phyloP scores from a whole-genome alignment of 139 green algal genomes.

The Chlorella sorokiniana region DNA sequence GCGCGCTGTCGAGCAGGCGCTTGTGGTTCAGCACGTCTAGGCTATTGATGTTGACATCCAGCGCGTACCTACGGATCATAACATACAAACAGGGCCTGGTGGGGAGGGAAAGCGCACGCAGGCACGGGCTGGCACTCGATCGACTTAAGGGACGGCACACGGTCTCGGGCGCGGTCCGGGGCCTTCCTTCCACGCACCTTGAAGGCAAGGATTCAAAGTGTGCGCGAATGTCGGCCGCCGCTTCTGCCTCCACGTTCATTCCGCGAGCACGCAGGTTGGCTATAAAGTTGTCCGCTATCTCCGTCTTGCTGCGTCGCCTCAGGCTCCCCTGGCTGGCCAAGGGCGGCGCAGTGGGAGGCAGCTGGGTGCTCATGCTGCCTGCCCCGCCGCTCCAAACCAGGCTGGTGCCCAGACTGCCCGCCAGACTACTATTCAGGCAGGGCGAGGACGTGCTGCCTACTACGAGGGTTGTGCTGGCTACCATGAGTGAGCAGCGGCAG shows the following conservation, averaged over 20 bases:
- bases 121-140: no score
- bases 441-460: no score
- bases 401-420: not conserved
- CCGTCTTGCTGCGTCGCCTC: slow-evolving; percentile 53
- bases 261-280: slow-evolving; percentile 55
- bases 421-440: not conserved
- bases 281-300: slow-evolving; percentile 76
- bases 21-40: slow-evolving; percentile 94
- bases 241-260: slow-evolving; percentile 67
- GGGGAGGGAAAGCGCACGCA: not conserved
- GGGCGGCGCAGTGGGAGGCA: not conserved
- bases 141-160: no score
- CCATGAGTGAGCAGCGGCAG: no score
- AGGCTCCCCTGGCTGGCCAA: slow-evolving; percentile 14
- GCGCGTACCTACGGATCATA: slow-evolving; percentile 63
- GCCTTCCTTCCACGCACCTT: slow-evolving; percentile 28
- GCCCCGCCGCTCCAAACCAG: not conserved
- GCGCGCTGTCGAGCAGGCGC: slow-evolving; percentile 86
- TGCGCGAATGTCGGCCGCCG: slow-evolving; percentile 69
- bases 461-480: no score
- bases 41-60: slow-evolving; percentile 90
- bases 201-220: slow-evolving; percentile 87
- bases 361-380: not conserved
- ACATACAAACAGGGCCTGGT: not conserved
- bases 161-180: no score